These are phyloP conservation scores for Venturia effusa DNA, from an alignment of 2,329 filamentous ascomycete genomes.

Conservation along the genomic window DNA sequence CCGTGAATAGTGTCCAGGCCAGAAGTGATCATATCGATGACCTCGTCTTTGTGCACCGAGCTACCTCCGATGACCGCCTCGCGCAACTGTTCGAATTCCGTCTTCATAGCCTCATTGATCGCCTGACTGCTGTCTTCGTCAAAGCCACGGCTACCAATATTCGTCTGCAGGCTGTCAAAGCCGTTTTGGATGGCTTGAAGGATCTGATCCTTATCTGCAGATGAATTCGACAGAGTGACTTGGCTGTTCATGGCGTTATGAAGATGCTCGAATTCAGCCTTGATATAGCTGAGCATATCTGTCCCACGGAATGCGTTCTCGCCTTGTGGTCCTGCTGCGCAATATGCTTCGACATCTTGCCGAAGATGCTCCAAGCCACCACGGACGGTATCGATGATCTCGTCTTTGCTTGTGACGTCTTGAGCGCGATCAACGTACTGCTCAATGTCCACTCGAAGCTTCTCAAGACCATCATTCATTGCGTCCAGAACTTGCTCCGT, in stretches of 20 bases:
- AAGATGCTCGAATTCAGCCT: conserved; percentile 49
- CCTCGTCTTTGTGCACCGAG: conserved; percentile 47
- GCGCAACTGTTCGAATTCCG: conserved; percentile 72
- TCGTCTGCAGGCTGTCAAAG: conserved; percentile 30
- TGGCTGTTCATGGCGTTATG: conserved; percentile 42
- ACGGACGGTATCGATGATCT: conserved; percentile 61
- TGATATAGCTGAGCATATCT: conserved; percentile 41
- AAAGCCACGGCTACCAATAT: conserved; percentile 26
- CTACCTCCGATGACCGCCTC: conserved; percentile 58
- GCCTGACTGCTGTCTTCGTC: conserved; percentile 31
- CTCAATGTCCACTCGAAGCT: conserved; percentile 69
- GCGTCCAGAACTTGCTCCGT: conserved; percentile 84
- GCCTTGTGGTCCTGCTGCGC: conserved; percentile 31
- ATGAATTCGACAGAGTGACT: conserved; percentile 18
- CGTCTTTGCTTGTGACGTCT: conserved; percentile 61
- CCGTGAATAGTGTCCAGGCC: conserved; percentile 38
- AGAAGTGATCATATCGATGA: conserved; percentile 48
- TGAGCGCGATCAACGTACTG: conserved; percentile 64
- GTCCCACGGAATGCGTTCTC: conserved; percentile 29
- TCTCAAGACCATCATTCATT: conserved; percentile 77
- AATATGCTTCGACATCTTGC: conserved; percentile 45
- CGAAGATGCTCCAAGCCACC: conserved; percentile 55
- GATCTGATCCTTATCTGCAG: conserved; percentile 27
- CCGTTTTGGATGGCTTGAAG: conserved; percentile 28
- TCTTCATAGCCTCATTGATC: conserved; percentile 60